Evolutionary conservation across 176 grass and related monocot species (phyloP), one percentile per base, ranked within the genome.

Genomic region (Bothriochloa decipiens): DNA sequence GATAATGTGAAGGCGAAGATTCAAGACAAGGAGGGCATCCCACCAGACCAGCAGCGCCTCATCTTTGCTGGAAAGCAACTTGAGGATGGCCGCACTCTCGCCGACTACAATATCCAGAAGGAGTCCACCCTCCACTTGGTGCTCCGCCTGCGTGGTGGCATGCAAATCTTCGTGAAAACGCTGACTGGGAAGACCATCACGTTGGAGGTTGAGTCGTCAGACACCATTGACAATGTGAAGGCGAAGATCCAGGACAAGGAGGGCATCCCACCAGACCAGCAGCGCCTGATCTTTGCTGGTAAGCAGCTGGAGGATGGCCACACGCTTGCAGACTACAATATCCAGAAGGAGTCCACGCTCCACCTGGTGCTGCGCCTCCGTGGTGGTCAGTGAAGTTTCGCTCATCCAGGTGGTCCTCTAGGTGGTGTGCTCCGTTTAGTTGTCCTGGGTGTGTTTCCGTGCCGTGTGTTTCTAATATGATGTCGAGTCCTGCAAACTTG

Each of bases 211-310:
- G 92, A 94, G 80, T 84, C 75, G 0, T 91, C 89, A 0, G 91
- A 93, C 88, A 93, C 91, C 0, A 93, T 93, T 0, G 90, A 92
- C 68, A 92, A 92, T 4, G 80, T 89, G 5, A 91, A 94, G 83
- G 86, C 92, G 0, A 94, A 94, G 89, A 91, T 94, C 65, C 92
- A 91, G 66, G 92, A 91, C 25, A 94, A 94, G 86, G 92, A 94
- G 80, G 92, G 92, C 0, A 89, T 94, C 1, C 92, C 92, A 0
- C 92, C 89, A 0, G 89, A 94, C 83, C 92, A 94, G 86, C 92
- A 94, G 70, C 60, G 89, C 14, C 76, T 94, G 1, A 91, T 91
- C 55, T 94, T 94, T 1, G 89, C 89, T 1, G 92, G 92, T 28
- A 94, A 91, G 86, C 92, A 94, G 72, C 76, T 94, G 0, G 92